phyloP scores from a whole-genome alignment of 2,329 filamentous ascomycete species.

The Pseudogymnoascus sp. region DNA sequence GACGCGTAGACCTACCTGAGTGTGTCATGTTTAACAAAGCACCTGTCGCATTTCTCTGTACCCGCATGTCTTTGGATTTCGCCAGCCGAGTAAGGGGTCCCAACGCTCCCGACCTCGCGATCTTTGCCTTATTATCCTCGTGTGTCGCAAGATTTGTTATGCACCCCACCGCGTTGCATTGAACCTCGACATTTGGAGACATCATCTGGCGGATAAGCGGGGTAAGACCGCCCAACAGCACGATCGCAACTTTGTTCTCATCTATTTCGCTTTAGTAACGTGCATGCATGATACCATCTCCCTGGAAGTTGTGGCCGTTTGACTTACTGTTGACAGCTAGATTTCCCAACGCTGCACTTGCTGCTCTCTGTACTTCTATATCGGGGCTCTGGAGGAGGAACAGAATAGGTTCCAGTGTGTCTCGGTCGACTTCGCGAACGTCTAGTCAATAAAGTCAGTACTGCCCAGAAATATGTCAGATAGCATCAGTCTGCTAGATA shows the following conservation, averaged over 20 bases:
- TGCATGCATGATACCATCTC: conserved; percentile 2
- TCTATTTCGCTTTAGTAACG: conserved; percentile 52
- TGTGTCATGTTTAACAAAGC: conserved; percentile 98
- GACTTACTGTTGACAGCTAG: conserved; percentile 88
- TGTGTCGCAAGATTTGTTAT: conserved; percentile 98
- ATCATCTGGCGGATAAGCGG: conserved; percentile 98
- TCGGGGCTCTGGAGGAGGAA: conserved; percentile 91
- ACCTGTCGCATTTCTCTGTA: conserved; percentile 94
- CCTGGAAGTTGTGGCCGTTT: not conserved
- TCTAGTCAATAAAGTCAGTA: conserved; percentile 46
- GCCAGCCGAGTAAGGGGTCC: conserved; percentile 84
- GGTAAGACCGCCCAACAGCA: conserved; percentile 79
- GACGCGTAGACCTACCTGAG: conserved; percentile 59
- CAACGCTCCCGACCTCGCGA: conserved; percentile 87
- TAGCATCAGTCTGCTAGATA: conserved; percentile 17
- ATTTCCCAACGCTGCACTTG: conserved; percentile 91
- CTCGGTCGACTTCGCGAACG: conserved; percentile 89
- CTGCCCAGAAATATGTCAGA: not conserved
- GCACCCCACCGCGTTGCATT: conserved; percentile 97
- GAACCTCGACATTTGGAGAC: conserved; percentile 94
- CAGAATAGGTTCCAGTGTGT: conserved; percentile 92
- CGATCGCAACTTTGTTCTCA: conserved; percentile 96
- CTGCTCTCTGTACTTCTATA: conserved; percentile 93
- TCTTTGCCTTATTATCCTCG: conserved; percentile 98
- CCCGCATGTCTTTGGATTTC: conserved; percentile 97